phyloP scores from a whole-genome alignment of 768 basidiomycete genomes.

The Suillus luteus region DNA sequence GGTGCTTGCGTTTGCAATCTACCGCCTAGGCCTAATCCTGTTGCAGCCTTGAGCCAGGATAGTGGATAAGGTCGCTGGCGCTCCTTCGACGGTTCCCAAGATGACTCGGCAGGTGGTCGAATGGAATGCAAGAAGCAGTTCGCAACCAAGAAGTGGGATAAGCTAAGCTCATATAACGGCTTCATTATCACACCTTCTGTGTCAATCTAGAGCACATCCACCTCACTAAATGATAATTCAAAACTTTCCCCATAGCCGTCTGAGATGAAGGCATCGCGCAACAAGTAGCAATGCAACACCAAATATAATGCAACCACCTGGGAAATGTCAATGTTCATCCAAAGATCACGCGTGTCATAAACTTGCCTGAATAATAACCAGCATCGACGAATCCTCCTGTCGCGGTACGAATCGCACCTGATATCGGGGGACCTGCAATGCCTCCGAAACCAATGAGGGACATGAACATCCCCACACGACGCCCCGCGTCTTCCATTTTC shows the following conservation, averaged over 20 bases:
- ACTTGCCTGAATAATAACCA: constrained; percentile 44
- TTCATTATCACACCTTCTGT: not conserved
- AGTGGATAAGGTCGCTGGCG: not conserved
- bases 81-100: not conserved
- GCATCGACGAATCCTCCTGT: constrained; percentile 46
- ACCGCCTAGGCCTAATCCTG: not conserved
- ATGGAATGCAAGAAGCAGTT: not conserved
- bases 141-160: too few species aligned
- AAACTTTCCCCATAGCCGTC: constrained; percentile 40
- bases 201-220: not conserved
- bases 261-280: constrained; percentile 43
- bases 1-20: too few species aligned
- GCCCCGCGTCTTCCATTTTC: constrained; percentile 58
- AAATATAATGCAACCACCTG: constrained; percentile 42
- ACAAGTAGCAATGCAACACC: constrained; percentile 43
- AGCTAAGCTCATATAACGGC: too few species aligned
- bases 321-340: not conserved
- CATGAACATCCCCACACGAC: constrained; percentile 65
- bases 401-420: constrained; percentile 60
- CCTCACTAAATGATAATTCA: not conserved
- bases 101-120: not conserved
- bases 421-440: constrained; percentile 70
- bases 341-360: not conserved
- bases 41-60: not conserved
- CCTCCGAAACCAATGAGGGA: constrained; percentile 62